Evolutionary conservation across 495 filamentous ascomycete genomes (phyloP).

Genomic region (Aspergillus funiculosus): DNA sequence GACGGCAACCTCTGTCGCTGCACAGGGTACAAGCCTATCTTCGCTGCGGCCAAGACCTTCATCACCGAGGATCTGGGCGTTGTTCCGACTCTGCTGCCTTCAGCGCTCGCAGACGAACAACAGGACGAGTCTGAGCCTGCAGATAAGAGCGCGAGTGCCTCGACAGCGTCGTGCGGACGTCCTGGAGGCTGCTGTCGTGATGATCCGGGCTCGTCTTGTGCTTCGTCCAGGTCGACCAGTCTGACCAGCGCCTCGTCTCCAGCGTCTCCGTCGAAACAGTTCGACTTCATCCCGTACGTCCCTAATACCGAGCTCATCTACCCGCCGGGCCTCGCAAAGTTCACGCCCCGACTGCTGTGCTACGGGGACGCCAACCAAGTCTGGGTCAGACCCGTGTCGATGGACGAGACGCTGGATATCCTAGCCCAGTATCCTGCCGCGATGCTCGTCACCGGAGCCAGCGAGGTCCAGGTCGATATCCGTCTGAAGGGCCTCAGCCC

Average conservation of each 20-base stretch:
- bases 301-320: conserved; percentile 93
- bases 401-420: conserved; percentile 83
- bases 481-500: conserved; percentile 94
- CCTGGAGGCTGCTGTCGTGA: conserved; percentile 58
- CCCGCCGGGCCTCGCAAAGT: conserved; percentile 72
- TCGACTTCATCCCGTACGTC: conserved; percentile 82
- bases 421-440: conserved; percentile 75
- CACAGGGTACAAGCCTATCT: conserved; percentile 89
- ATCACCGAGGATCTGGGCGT: conserved; percentile 39
- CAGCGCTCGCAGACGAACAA: background rate
- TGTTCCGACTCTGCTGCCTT: conserved; percentile 12
- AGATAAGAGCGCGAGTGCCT: background rate
- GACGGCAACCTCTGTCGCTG: conserved; percentile 96
- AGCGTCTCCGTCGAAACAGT: conserved; percentile 4
- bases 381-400: conserved; percentile 83
- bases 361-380: conserved; percentile 90
- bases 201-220: conserved; percentile 17
- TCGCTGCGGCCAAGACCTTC: conserved; percentile 75
- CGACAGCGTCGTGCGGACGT: conserved; percentile 33
- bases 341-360: conserved; percentile 69
- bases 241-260: background rate
- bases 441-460: conserved; percentile 91
- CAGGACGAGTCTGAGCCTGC: background rate
- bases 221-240: conserved; percentile 1
- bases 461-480: conserved; percentile 95